phyloP scores from a whole-genome alignment of 2,329 filamentous ascomycete species.

The Aspergillus novoparasiticus region DNA sequence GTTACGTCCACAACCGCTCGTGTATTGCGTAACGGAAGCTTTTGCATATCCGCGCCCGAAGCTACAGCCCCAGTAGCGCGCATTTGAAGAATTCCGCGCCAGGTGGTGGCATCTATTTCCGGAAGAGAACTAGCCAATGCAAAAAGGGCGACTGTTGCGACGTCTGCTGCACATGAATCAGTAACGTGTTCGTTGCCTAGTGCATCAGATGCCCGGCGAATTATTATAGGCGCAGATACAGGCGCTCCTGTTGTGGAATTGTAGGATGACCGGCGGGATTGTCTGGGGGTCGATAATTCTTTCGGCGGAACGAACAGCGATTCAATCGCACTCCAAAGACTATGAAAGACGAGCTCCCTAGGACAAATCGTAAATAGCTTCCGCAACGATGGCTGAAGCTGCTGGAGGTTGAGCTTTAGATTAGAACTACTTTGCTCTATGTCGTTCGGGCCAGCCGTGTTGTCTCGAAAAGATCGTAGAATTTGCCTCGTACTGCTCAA shows the following conservation, averaged over 20 bases:
- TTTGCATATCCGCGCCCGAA: conserved; percentile 41
- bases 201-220: conserved; percentile 30
- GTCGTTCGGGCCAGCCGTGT: conserved; percentile 12
- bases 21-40: conserved; percentile 31
- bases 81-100: conserved; percentile 46
- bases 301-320: conserved; percentile 43
- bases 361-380: conserved; percentile 42
- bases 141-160: conserved; percentile 41
- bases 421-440: conserved; percentile 6
- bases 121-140: conserved; percentile 42
- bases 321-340: conserved; percentile 44
- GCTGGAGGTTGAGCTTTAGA: conserved; percentile 31
- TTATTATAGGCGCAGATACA: conserved; percentile 26
- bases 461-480: conserved; percentile 42
- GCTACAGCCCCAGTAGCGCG: conserved; percentile 42
- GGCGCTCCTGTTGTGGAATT: conserved; percentile 28
- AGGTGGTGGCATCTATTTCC: conserved; percentile 38
- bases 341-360: conserved; percentile 45
- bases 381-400: conserved; percentile 37
- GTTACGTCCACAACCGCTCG: conserved; percentile 36
- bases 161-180: conserved; percentile 43
- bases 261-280: conserved; percentile 34
- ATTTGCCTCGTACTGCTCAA: conserved; percentile 45
- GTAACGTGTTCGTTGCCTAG: conserved; percentile 36
- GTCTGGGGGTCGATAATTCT: conserved; percentile 35